Evolutionary conservation across 352 stramenopile species (phyloP), one percentile per base, ranked within the genome.

Genomic region (Pythium rhizo-oryzae): DNA sequence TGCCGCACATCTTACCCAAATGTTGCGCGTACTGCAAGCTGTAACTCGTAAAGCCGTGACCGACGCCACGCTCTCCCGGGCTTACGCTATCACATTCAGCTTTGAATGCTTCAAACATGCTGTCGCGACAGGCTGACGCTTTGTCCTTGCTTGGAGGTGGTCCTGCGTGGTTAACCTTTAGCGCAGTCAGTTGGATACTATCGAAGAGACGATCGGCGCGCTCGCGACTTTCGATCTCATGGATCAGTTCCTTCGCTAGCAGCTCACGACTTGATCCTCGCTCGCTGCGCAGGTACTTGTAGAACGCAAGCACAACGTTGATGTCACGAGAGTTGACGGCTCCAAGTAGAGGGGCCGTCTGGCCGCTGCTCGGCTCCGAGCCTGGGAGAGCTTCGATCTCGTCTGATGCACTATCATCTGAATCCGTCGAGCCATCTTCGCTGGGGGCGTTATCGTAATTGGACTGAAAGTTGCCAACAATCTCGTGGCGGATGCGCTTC

Each of bases 391-490:
- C 68, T 8, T 8, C 43, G 21, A 23, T 35, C 8, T 78, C 77
- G 8, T 71, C 70, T 16, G 62, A 65, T 2, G 33, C 49, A 18
- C 35, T 58, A 51, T 67, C 62, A 24, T 59, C 72, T 35, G 44
- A 63, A 35, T 56, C 62, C 13, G 37, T 18, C n/a, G 58, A 52
- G 19, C 50, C 47, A 18, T 46, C 39, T 21, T 24, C 35, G 30
- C 58, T 72, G 1, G 65, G 56, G 18, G 50, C 57, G 39, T 81
- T 75, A 67, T 96, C 87, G 59, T 89, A 90, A 18, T 80, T 92
- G 16, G 83, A 92, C 69, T 93, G 83, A 57, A 92, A 96, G 61
- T 96, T 92, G 43, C 84, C 87, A 19, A 94, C 84, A 50, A 92
- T 93, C 63, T 94, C 85, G 35, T 89, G 77, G 24, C 70, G 74